Base-by-base conservation (phyloP, 441 rosid species). In the Erodium trifolium region DNA sequence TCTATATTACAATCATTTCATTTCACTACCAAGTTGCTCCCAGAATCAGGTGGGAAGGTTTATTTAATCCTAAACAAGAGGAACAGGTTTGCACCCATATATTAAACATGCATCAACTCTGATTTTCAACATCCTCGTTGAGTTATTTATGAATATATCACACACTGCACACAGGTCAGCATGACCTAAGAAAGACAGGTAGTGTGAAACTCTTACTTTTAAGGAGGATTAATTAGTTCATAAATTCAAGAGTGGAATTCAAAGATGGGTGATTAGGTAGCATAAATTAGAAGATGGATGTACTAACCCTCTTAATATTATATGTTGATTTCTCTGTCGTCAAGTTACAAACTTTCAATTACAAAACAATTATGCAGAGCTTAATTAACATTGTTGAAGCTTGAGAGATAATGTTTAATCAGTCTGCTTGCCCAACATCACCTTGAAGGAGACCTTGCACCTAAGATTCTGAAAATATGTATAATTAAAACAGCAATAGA, bases 361-460 rank as follows among this genome's bases (percentile, higher is more conserved):
- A 45, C 3, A 14, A 51, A n/a, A 14, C 8, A 51, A 13, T 51
- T 16, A 51, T 3, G 18, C 13, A 51, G 18, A 60, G 34, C 11
- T 9, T 16, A 16, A 59, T 0, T 11, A 59, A 59, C 9, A 14
- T 14, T 57, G 18, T 57, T 7, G 34, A 60, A 60, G 17, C 31
- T 60, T 6, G 34, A 60, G 19, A 60, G n/a, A 60, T 17, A 17
- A 23, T 60, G 34, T 23, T 18, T 17, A 60, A 60, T 60, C 29
- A 60, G 12, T 60, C 2, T 18, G 13, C 6, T 60, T 60, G 17
- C 0, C 41, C 3, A 17, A 60, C 34, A 23, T 60, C 65, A 60
- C 41, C 65, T 18, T 60, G 65, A 60, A 18, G 65, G n/a, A 60
- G 65, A 60, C 65, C 31, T 16, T 60, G 18, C 65, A 60, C 65